Percentiles rank a stretch among this genome's conserved stretches.
These are phyloP conservation scores for Eucalyptus decipiens DNA, from an alignment of 345 rosid species.

Conservation along the genomic window DNA sequence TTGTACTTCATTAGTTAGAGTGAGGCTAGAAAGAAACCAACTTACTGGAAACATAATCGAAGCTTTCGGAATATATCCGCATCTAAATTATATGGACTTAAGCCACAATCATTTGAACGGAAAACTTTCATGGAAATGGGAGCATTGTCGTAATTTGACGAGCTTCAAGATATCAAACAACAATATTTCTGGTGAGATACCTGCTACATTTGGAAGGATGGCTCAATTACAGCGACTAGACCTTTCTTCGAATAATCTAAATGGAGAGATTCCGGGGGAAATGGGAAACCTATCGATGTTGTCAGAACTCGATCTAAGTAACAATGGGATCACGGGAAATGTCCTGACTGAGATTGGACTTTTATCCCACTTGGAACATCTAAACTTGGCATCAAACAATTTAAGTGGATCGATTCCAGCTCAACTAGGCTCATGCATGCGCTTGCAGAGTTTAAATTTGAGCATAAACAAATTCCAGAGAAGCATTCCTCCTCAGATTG, in stretches of 20 bases:
- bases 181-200: neutral
- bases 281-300: neutral
- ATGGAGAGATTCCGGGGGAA: neutral
- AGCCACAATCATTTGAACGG: neutral
- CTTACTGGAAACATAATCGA: neutral
- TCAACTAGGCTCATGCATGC: neutral
- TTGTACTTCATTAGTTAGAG: neutral
- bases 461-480: neutral
- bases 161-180: neutral
- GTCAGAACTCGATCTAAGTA: neutral
- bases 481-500: neutral
- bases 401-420: neutral
- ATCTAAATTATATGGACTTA: neutral
- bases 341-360: neutral
- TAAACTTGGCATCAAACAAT: neutral
- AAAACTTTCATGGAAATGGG: neutral
- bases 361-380: neutral
- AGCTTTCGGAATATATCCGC: neutral
- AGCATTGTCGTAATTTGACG: neutral
- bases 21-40: neutral
- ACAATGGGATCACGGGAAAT: neutral
- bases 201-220: neutral
- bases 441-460: neutral
- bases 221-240: neutral
- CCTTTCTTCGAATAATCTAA: neutral